phyloP scores from a whole-genome alignment of 441 rosid genomes.

The Dalechampia spathulata region DNA sequence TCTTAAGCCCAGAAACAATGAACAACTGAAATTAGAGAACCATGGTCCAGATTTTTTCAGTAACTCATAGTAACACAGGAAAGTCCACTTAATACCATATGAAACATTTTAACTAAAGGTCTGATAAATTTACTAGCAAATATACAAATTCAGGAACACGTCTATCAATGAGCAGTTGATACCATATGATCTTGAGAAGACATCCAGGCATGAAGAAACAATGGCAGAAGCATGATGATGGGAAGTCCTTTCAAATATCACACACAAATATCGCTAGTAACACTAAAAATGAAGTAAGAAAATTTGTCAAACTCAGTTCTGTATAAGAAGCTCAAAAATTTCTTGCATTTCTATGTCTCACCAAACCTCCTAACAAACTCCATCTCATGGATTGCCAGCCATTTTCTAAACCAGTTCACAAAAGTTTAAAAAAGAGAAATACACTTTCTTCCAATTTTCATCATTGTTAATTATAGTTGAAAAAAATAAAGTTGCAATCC shows the following conservation, averaged over 20 bases:
- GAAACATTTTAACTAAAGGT: too few species aligned
- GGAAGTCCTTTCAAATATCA: background rate
- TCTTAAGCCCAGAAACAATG: background rate
- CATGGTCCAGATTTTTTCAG: background rate
- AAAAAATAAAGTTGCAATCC: background rate
- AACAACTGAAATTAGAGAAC: background rate
- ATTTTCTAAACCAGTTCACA: background rate
- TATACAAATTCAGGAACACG: background rate
- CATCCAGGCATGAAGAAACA: background rate
- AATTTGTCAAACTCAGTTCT: background rate
- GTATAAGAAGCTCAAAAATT: too few species aligned
- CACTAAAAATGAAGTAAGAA: background rate
- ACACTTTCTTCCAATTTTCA: background rate
- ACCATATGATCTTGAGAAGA: background rate
- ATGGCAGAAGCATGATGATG: background rate
- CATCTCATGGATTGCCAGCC: background rate
- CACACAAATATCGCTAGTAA: background rate
- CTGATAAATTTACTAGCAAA: background rate
- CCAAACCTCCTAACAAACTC: background rate
- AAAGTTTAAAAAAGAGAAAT: background rate
- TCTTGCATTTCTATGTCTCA: background rate
- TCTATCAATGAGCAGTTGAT: too few species aligned
- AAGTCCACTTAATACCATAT: background rate
- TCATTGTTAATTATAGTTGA: background rate
- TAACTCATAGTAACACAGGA: background rate